Evolutionary conservation across 2,329 filamentous ascomycete species (phyloP).

Genomic region (Hypoxylon sp.): DNA sequence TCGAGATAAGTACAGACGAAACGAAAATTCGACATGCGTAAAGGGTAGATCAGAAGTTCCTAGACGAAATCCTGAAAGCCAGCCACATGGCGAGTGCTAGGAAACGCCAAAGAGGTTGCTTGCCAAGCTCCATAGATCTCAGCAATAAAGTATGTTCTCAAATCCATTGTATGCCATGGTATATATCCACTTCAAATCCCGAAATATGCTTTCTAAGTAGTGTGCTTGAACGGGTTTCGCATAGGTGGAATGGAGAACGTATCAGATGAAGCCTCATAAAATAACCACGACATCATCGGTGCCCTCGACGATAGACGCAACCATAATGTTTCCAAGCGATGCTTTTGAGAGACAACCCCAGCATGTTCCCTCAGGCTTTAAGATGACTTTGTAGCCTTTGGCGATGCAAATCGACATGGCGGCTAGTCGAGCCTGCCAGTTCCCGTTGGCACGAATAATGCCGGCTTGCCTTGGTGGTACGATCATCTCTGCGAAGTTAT

Average conservation of each 20-base stretch:
- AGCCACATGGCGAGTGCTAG: background rate
- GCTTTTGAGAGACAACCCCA: conserved; percentile 17
- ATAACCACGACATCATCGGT: conserved; percentile 1
- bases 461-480: conserved; percentile 26
- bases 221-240: background rate
- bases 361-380: conserved; percentile 11
- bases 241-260: background rate
- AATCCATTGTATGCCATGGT: background rate
- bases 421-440: conserved; percentile 37
- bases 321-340: background rate
- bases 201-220: background rate
- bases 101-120: background rate
- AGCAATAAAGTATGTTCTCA: background rate
- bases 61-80: too few relatives aligned
- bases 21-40: too few relatives aligned
- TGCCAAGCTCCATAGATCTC: background rate
- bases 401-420: conserved; percentile 20
- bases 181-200: background rate
- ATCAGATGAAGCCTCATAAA: background rate
- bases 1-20: too few relatives aligned
- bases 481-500: conserved; percentile 37
- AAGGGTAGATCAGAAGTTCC: background rate
- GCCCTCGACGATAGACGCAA: background rate
- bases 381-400: conserved; percentile 25
- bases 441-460: conserved; percentile 28